Percentiles rank a stretch among this genome's conserved stretches.
Evolutionary conservation across 257 asterid genomes (phyloP).

Genomic region (Solanum habrochaites): DNA sequence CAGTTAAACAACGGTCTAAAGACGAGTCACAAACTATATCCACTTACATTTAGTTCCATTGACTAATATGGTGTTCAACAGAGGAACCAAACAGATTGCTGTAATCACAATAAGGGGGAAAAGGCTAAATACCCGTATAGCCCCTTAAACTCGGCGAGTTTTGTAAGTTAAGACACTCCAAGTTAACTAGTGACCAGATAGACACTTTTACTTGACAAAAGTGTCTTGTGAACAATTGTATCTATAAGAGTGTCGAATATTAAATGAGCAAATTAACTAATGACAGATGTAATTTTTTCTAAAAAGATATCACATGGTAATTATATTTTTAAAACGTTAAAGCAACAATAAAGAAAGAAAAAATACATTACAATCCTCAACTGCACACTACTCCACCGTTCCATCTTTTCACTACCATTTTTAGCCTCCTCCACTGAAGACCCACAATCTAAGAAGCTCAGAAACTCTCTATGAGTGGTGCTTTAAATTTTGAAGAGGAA

Average conservation of each 20-base stretch:
- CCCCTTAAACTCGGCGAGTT: background rate
- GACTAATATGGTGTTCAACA: background rate
- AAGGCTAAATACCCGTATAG: background rate
- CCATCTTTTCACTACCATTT: background rate
- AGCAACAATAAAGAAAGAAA: background rate
- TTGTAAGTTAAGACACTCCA: background rate
- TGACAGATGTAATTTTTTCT: background rate
- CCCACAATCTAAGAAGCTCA: background rate
- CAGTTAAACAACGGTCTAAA: background rate
- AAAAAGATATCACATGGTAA: background rate
- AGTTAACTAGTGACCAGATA: background rate
- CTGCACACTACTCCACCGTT: background rate
- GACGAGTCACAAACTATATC: background rate
- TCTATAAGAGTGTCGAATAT: background rate
- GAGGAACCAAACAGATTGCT: background rate
- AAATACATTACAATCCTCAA: background rate
- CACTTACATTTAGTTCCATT: background rate
- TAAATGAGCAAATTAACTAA: background rate
- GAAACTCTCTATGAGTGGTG: background rate
- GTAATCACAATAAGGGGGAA: background rate
- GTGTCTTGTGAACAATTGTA: background rate
- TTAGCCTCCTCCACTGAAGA: background rate
- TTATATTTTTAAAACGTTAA: background rate
- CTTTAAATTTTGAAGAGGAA: background rate
- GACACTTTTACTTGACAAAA: background rate